Base-by-base conservation (phyloP, 139 green algal genomes). In the Parachlorella kessleri region DNA sequence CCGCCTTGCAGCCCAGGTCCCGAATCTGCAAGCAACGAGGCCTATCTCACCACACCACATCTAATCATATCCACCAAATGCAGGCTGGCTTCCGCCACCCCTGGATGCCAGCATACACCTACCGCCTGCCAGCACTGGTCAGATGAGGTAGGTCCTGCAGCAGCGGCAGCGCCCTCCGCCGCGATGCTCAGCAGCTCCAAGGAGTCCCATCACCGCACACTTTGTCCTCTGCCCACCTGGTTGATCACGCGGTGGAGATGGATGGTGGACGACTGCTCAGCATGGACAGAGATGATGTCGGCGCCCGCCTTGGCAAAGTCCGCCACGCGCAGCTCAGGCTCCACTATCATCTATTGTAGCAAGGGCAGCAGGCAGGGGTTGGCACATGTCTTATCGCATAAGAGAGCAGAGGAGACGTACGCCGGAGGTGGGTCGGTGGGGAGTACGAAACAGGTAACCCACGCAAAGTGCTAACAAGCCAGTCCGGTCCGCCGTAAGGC, bases 241-340 rank as follows among this genome's bases (percentile, higher is more conserved):
- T 97, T 94, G 42, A 99, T 36, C 2, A 87, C 88, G 71, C 97
- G 86, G 91, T 99, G 93, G 80, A 99, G 88, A 88, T 99, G 97
- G 89, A 96, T 98, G 77, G 96, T 99, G 55, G 96, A 89, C 1
- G 90, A 78, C 30, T 85, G 63, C 91, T 99, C 97, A 55, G 76
- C 82, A 84, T 99, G 97, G 7, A 99, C 93, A 66, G 89, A 97
- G 87, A 99, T 97, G 87, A 99, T 99, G 88, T 99, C 97, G 67
- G 96, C 94, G 48, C 97, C 97, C n/a, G 97, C 97, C 90, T 99
- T 98, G 41, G 67, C 96, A 73, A 95, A 95, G 87, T 96, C 92
- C 36, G 92, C 83, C 10, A 99, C 89, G 59, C 96, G 92, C 78
- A 92, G 90, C 92, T 99, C 97, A 23, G 97, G 96, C 93, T 99